Evolutionary conservation across 2,329 filamentous ascomycete species (phyloP), one percentile per base, ranked within the genome.

Genomic region (Arthrobotrys megalospora): DNA sequence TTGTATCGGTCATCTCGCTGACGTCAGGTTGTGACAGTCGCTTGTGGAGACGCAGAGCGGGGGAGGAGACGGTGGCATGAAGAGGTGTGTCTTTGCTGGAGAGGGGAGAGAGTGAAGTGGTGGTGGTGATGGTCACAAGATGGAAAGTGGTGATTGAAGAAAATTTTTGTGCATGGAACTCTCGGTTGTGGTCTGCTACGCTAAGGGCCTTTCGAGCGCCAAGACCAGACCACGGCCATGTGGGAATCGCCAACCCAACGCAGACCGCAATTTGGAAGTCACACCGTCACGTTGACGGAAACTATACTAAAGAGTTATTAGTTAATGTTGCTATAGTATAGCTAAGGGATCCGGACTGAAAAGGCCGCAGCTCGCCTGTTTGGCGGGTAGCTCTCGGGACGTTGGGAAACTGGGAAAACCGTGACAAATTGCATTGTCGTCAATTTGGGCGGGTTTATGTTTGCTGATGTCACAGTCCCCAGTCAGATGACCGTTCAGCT

Each of bases 1-100:
- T 78, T 52, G 62, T 48, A 55, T 72, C 67, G 52, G 60, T 63
- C 75, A 78, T 78, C 60, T 72, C 67, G 43, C 48, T 78, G 67
- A 72, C 67, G 52, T 78, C 67, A 68, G 34, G 45, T 21, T 63
- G 53, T 64, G 75, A 63, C 60, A 8, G 50, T 52, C 53, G 70
- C 48, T 62, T 62, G 63, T 53, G 67, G 52, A 53, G 47, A 48
- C 43, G 21, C 16, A 55, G 52, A 69, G 66, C 38, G 47, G 28
- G 67, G 67, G 52, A 58, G 45, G 53, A 72, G 67, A 55, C 24
- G 41, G 63, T 62, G 41, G 50, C 66, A 66, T 66, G 66, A 55
- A 52, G 28, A 47, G 45, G 47, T 32, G 50, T 24, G 32, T 14
- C 34, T 50, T 32, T 38, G 41, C 28, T 55, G 41, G 32, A 50